Percentiles rank a stretch among this genome's conserved stretches.
Conservation (phyloP, 208 protist species). For the Wallacemonas rigidus region DNA sequence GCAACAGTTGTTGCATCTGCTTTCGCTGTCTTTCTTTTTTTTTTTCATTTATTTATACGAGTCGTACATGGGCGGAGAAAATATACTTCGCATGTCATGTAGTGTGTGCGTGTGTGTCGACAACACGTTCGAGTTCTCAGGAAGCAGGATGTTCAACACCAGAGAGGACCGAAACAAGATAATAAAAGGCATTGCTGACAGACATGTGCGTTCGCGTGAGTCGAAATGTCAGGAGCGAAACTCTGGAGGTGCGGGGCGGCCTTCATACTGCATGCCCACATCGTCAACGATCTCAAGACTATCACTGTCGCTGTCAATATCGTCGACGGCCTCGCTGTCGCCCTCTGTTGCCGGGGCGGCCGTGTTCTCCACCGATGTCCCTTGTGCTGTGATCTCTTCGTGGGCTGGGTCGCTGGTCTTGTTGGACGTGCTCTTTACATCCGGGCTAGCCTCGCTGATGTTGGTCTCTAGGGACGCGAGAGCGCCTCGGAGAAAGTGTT, state of each 20-base stretch:
- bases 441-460: too few species aligned
- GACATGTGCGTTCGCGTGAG: background rate
- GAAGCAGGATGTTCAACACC: too few species aligned
- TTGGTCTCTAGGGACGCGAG: background rate
- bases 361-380: background rate
- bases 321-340: background rate
- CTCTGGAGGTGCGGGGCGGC: slow-evolving; percentile 3
- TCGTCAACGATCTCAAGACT: slow-evolving; percentile 65
- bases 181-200: too few species aligned
- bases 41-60: too few species aligned
- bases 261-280: slow-evolving; percentile 64
- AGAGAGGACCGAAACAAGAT: too few species aligned
- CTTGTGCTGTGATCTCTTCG: background rate
- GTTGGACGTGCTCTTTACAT: background rate
- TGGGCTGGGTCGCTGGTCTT: background rate
- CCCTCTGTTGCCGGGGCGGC: background rate
- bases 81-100: too few species aligned
- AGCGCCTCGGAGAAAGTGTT: slow-evolving; percentile 38
- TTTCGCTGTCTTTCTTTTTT: too few species aligned
- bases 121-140: too few species aligned
- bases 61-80: too few species aligned
- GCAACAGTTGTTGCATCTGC: too few species aligned
- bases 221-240: background rate
- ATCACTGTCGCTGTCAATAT: background rate
- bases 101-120: too few species aligned